These are phyloP conservation scores for Saccharomycopsis vini DNA, from an alignment of 805 yeast genomes.

Conservation along the genomic window DNA sequence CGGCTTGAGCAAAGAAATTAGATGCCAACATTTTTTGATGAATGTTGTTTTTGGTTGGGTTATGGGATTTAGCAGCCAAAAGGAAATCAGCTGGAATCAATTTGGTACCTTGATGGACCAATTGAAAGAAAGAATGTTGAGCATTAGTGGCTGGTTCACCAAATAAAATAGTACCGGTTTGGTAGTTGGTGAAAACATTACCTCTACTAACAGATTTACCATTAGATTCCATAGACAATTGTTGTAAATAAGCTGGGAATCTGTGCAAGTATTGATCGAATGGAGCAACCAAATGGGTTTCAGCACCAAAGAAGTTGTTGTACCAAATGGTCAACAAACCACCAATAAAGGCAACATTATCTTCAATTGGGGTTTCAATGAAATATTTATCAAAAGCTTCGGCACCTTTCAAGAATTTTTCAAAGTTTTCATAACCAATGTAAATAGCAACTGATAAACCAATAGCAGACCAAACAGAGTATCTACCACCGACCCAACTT, in stretches of 20 bases:
- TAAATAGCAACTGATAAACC: conserved; percentile 92
- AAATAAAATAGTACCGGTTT: conserved; percentile 90
- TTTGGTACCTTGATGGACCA: conserved; percentile 98
- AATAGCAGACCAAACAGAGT: conserved; percentile 99
- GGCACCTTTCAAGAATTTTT: conserved; percentile 89
- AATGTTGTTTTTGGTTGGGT: conserved; percentile 87
- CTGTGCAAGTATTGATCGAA: conserved; percentile 98
- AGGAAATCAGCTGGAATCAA: conserved; percentile 95
- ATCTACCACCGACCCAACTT: conserved; percentile 99
- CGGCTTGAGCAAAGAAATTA: conserved; percentile 97
- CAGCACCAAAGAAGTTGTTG: conserved; percentile 96
- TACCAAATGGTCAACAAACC: conserved; percentile 96
- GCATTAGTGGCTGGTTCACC: conserved; percentile 99
- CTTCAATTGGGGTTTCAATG: conserved; percentile 69
- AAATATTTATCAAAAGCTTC: conserved; percentile 95
- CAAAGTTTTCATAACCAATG: conserved; percentile 93
- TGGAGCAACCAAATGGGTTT: conserved; percentile 97
- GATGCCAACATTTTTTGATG: conserved; percentile 99
- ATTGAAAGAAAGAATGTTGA: conserved; percentile 98
- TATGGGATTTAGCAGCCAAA: conserved; percentile 94
- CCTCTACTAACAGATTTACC: conserved; percentile 96
- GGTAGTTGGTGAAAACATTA: conserved; percentile 83
- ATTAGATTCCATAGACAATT: conserved; percentile 97
- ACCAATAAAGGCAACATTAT: conserved; percentile 89
- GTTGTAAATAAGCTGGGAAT: conserved; percentile 99